Base-by-base conservation (phyloP, 352 stramenopile species). In the Globisporangium mamillatum region DNA sequence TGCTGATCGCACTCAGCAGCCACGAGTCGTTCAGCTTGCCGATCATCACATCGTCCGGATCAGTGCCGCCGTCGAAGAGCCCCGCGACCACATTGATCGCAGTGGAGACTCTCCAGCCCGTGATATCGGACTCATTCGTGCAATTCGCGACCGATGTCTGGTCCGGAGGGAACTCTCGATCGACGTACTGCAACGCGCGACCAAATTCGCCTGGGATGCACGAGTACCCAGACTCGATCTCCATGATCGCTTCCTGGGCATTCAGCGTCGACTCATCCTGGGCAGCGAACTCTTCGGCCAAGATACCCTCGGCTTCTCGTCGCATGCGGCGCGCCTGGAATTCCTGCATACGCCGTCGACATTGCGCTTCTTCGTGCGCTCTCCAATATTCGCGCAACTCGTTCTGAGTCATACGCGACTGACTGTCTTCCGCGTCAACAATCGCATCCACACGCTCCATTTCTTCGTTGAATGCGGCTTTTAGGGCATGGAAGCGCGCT, bases 41-140 rank as follows among this genome's bases (percentile, higher is more conserved):
- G 48, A 90, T 68, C 1, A 72, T 64, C 12, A 98, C 88, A 72
- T 98, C 92, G 59, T 98, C 91, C 7, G 93, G 93, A 67, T 98
- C 90, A 1, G 93, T 98, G 22, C 93, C 93, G 25, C 90, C 91
- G 60, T 97, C 90, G 67, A 98, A 98, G 0, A 98, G 78, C 1
- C 92, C 89, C 0, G 90, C 90, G 0, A 89, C 86, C 1, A 92
- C 75, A 69, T 97, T 97, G 70, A 98, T 97, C 34, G 80, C 88
- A 2, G 84, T 88, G 44, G 89, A 90, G 25, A 95, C 86, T 48
- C 91, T 86, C 90, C 90, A 98, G 20, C 84, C 79, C 8, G 71
- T 69, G 34, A 95, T 69, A 24, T 88, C 82, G 2, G 48, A 32
- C 64, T 90, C 88, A 38, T 76, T 74, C 24, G 66, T 36, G 25